Evolutionary conservation across 768 basidiomycete species (phyloP).

Genomic region (Leccinum ochraceum): DNA sequence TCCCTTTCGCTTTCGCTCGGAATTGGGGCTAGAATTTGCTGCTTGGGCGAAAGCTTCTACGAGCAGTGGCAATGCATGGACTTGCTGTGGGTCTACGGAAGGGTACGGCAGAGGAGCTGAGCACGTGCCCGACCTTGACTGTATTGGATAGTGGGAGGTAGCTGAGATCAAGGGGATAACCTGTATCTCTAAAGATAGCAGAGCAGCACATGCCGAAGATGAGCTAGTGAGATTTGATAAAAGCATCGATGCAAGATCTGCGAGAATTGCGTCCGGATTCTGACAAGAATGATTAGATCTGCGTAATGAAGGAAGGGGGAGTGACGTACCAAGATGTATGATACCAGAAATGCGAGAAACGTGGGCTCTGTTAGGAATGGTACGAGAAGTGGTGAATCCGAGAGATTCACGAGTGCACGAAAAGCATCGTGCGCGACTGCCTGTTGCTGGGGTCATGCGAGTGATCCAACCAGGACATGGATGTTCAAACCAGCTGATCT

Average conservation of each 20-base stretch:
- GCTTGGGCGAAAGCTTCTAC: slow-evolving; percentile 87
- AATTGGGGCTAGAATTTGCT: slow-evolving; percentile 52
- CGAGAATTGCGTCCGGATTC: slow-evolving; percentile 89
- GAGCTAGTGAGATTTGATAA: slow-evolving; percentile 91
- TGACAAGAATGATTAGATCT: slow-evolving; percentile 34
- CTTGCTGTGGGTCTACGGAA: slow-evolving; percentile 47
- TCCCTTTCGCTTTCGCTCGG: slow-evolving; percentile 64
- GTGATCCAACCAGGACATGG: slow-evolving; percentile 21
- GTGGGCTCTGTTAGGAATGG: slow-evolving; percentile 64
- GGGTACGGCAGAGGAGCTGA: slow-evolving; percentile 74
- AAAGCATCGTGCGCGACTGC: slow-evolving; percentile 93
- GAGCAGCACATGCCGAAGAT: slow-evolving; percentile 58
- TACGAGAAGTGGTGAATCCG: slow-evolving; percentile 75
- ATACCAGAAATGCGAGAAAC: slow-evolving; percentile 80
- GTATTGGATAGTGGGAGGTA: slow-evolving; percentile 62
- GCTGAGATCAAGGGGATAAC: slow-evolving; percentile 48
- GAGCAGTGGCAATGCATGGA: slow-evolving; percentile 76
- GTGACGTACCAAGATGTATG: slow-evolving; percentile 84
- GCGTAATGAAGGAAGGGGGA: slow-evolving; percentile 1
- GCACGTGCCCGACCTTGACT: slow-evolving; percentile 81
- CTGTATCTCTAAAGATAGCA: slow-evolving; percentile 67
- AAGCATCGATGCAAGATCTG: slow-evolving; percentile 96
- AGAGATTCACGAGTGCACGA: slow-evolving; percentile 90
- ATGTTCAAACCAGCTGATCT: slow-evolving; percentile 72
- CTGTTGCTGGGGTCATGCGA: slow-evolving; percentile 42